phyloP scores from a whole-genome alignment of 2,329 filamentous ascomycete species.

The Fonsecaea nubica region DNA sequence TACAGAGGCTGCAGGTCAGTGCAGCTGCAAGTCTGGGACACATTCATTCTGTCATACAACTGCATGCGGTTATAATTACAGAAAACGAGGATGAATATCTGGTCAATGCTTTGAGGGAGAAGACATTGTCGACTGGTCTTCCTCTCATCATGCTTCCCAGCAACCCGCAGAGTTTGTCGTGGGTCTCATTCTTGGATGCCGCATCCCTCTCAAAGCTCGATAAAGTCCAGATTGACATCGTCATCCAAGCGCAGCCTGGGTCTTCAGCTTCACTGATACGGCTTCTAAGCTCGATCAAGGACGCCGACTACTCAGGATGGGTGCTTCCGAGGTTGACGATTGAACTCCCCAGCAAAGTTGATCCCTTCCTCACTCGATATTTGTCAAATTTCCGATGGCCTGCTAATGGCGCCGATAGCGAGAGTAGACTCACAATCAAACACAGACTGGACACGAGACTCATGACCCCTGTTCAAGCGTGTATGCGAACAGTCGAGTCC shows the following conservation, averaged over 20 bases:
- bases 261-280: constrained; percentile 50
- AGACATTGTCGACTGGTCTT: constrained; percentile 59
- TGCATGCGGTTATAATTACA: constrained; percentile 78
- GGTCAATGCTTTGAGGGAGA: constrained; percentile 63
- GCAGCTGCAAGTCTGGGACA: constrained; percentile 71
- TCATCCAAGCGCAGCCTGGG: constrained; percentile 70
- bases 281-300: constrained; percentile 75
- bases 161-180: constrained; percentile 70
- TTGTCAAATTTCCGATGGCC: constrained; percentile 73
- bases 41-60: constrained; percentile 75
- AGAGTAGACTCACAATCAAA: constrained; percentile 68
- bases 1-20: constrained; percentile 70
- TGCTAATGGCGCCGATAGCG: constrained; percentile 55
- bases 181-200: constrained; percentile 67
- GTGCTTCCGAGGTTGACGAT: constrained; percentile 77
- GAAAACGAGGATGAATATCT: constrained; percentile 76
- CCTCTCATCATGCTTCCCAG: constrained; percentile 78
- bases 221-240: constrained; percentile 76
- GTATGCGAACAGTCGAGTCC: constrained; percentile 79
- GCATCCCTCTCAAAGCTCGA: constrained; percentile 69
- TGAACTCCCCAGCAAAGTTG: constrained; percentile 76
- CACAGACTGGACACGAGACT: constrained; percentile 71
- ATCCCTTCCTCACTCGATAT: constrained; percentile 68
- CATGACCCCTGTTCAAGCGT: constrained; percentile 71
- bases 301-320: constrained; percentile 76